Evolutionary conservation across 2,329 filamentous ascomycete species (phyloP).

Genomic region (Stachybotrys chlorohalonatus): DNA sequence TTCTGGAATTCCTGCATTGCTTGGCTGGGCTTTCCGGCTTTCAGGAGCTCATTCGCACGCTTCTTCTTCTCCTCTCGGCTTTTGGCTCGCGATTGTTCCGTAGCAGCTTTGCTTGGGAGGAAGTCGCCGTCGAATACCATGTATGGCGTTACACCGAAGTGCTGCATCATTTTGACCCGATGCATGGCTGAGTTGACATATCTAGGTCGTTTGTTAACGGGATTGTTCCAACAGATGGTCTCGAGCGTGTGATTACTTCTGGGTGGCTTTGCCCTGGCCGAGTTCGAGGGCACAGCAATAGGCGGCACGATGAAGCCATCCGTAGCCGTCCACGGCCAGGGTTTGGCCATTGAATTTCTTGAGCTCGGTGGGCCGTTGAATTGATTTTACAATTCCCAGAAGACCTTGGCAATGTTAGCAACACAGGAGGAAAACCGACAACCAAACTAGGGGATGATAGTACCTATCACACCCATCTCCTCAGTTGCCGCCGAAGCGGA

Average conservation of each 20-base stretch:
- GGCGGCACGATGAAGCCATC: constrained; percentile 93
- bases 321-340: constrained; percentile 93
- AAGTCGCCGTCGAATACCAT: constrained; percentile 94
- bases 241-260: constrained; percentile 50
- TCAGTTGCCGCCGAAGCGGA: background rate
- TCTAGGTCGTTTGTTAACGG: constrained; percentile 31
- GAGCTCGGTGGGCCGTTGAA: constrained; percentile 79
- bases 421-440: background rate
- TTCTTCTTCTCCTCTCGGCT: constrained; percentile 69
- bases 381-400: constrained; percentile 87
- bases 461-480: constrained; percentile 13
- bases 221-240: background rate
- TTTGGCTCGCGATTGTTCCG: constrained; percentile 68
- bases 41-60: constrained; percentile 68
- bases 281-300: constrained; percentile 86
- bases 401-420: constrained; percentile 50
- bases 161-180: constrained; percentile 85
- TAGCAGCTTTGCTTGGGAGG: constrained; percentile 84
- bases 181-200: constrained; percentile 86
- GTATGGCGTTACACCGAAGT: constrained; percentile 91
- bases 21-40: constrained; percentile 70
- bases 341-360: constrained; percentile 83
- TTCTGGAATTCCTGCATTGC: constrained; percentile 88
- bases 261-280: constrained; percentile 78
- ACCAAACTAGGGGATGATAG: background rate